Base-by-base conservation (phyloP, 164 flowering plant genomes). In the Dillenia turbinata region DNA sequence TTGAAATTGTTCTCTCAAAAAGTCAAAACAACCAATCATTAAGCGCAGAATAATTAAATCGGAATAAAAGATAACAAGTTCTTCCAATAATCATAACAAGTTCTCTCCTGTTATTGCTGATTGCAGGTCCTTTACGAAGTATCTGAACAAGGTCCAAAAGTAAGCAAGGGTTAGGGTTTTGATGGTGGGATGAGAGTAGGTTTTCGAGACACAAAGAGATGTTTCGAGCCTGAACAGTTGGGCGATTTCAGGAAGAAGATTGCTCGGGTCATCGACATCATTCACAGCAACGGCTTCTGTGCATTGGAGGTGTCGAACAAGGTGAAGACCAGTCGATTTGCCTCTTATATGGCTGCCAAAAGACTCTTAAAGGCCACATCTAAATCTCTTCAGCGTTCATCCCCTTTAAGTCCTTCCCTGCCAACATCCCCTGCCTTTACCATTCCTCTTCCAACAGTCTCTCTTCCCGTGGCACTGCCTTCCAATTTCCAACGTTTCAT, bases 31-130 rank as follows among this genome's bases (percentile, higher is more conserved):
- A 64, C 22, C 95, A 94, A 60, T 92, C 92, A 55, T 92, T 92
- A 16, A 94, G 84, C 9, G 98, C 89, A 78, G 87, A 92, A 54
- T 92, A 95, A 1, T 94, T 83, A 83, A 92, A 92, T 54, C 22
- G 1, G 22, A 19, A 19, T 19, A 19, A 19, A 19, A 19, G 22
- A 19, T 19, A 19, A 19, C 22, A 19, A 19, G 22, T 19, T 19
- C 22, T 19, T 19, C 22, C 22, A 19, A 19, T 19, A 19, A 19
- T 19, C 22, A 19, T 1, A 19, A 19, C 22, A 19, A 19, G 22
- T 19, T 19, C 22, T 19, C 1, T 19, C 22, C 22, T 19, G 22
- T 1, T 19, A 1, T 19, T 19, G 22, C 1, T 19, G 22, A 19
- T 19, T 19, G 22, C 22, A 19, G 22, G 22, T 19, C 22, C 22